Evolutionary conservation across 495 filamentous ascomycete genomes (phyloP), one percentile per base, ranked within the genome.

Genomic region (Talaromyces nanjingensis): DNA sequence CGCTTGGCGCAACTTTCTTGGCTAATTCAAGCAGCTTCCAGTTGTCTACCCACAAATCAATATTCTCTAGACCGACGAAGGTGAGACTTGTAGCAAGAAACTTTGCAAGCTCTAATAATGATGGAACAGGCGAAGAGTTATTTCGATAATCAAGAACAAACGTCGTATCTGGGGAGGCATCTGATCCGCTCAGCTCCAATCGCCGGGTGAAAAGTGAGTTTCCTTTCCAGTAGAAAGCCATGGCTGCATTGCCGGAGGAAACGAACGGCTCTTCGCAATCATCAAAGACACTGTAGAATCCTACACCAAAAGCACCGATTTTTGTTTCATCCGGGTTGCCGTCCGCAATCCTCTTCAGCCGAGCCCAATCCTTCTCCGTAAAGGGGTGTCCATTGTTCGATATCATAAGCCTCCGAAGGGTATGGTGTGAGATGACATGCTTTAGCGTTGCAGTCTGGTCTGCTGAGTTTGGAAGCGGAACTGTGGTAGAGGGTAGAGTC

Each of bases 211-310:
- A 97, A 4, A 99, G 81, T 6, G 90, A 89, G 73, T 97, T 96
- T 18, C 87, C 90, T 73, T 96, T 97, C 96, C 96, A 99, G 76
- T 97, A 98, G 72, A 99, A 99, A 11, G 93, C 93, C 90, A 99
- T 96, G 24, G 91, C 93, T 70, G 94, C 85, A 59, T 83, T 84
- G 2, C 94, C 96, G 0, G 93, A 97, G 54, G 89, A 91, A 60
- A 98, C 88, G 72, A 98, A 97, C 4, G 96, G 96, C 68, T 97
- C 91, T 71, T 99, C 96, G 71, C 92, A 97, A 70, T 98, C 94
- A 65, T 94, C 90, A 75, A 99, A 99, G 37, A 98, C 94, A 73
- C 91, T 94, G 79, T 99, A 99, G 74, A 99, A 98, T 3, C 96
- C 96, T 42, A 99, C 96, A 55, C 96, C 96, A 72, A 98, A 99